phyloP scores from a whole-genome alignment of 805 yeast species.

The Yamadazyma endophytica region DNA sequence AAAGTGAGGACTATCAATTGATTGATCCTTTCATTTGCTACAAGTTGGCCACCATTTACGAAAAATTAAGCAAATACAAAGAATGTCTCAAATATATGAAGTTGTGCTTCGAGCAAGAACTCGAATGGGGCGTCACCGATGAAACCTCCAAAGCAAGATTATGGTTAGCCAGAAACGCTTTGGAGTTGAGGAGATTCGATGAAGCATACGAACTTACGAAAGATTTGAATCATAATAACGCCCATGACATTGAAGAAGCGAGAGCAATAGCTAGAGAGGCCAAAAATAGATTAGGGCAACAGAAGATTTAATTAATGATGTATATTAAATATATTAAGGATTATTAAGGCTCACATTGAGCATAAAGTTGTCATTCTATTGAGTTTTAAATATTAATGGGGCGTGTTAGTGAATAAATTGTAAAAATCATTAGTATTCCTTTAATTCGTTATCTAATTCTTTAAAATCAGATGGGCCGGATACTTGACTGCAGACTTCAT shows the following conservation, averaged over 20 bases:
- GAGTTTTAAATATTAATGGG: constrained; percentile 1
- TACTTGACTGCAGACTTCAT: constrained; percentile 20
- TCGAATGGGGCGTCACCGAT: constrained; percentile 61
- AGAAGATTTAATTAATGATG: not conserved
- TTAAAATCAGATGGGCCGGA: constrained; percentile 20
- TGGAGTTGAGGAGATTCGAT: constrained; percentile 52
- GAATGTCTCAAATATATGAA: constrained; percentile 62
- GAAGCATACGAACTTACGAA: constrained; percentile 71
- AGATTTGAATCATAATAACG: constrained; percentile 63
- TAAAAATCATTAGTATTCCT: constrained; percentile 19
- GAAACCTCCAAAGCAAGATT: constrained; percentile 76
- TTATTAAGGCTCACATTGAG: not conserved
- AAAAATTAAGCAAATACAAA: constrained; percentile 47
- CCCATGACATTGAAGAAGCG: constrained; percentile 87
- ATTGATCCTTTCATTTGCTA: constrained; percentile 50
- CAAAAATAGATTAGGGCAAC: constrained; percentile 36
- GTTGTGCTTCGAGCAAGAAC: constrained; percentile 61
- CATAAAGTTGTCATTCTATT: constrained; percentile 1
- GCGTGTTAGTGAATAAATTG: not conserved
- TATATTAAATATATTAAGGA: not conserved
- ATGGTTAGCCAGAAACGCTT: constrained; percentile 78
- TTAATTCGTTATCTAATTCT: constrained; percentile 22
- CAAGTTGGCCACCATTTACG: constrained; percentile 66
- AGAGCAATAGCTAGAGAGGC: constrained; percentile 78
- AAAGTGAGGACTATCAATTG: constrained; percentile 1